A percentile compares a stretch with the other conserved stretches of the same genome.
These are phyloP conservation scores for Erysiphe pulchra DNA, from an alignment of 2,329 filamentous ascomycete species.

Conservation along the genomic window DNA sequence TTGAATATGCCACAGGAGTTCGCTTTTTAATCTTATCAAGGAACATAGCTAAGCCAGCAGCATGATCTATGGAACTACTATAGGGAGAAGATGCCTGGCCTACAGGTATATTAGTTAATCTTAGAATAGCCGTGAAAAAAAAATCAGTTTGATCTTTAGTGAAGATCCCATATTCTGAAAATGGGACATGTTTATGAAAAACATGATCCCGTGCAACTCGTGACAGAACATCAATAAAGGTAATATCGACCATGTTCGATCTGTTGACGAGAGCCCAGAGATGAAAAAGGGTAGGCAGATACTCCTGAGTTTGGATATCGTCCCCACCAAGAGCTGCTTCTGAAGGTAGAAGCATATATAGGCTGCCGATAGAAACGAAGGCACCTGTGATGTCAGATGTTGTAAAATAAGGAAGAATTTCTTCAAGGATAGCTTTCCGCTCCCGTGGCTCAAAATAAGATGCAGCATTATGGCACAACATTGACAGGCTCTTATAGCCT, in stretches of 20 bases:
- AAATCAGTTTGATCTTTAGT: slow-evolving; percentile 75
- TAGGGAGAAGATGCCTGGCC: slow-evolving; percentile 90
- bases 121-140: slow-evolving; percentile 74
- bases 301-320: slow-evolving; percentile 66
- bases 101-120: slow-evolving; percentile 83
- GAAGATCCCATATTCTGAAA: slow-evolving; percentile 72
- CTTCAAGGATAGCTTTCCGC: slow-evolving; percentile 55
- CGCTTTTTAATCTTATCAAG: slow-evolving; percentile 85
- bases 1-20: slow-evolving; percentile 74
- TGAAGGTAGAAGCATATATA: slow-evolving; percentile 76
- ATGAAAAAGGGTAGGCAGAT: slow-evolving; percentile 86
- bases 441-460: slow-evolving; percentile 80
- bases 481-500: slow-evolving; percentile 43
- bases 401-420: slow-evolving; percentile 69
- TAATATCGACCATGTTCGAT: slow-evolving; percentile 65
- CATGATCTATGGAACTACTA: slow-evolving; percentile 50
- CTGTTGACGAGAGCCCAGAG: slow-evolving; percentile 83
- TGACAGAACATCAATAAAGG: slow-evolving; percentile 75
- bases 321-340: slow-evolving; percentile 43
- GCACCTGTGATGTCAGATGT: slow-evolving; percentile 79
- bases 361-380: slow-evolving; percentile 69
- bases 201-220: slow-evolving; percentile 67
- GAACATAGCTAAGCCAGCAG: slow-evolving; percentile 59
- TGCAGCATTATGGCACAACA: slow-evolving; percentile 73
- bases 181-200: slow-evolving; percentile 46